Evolutionary conservation across 208 protist genomes (phyloP).

Genomic region (Trypanosomatidae sp.): DNA sequence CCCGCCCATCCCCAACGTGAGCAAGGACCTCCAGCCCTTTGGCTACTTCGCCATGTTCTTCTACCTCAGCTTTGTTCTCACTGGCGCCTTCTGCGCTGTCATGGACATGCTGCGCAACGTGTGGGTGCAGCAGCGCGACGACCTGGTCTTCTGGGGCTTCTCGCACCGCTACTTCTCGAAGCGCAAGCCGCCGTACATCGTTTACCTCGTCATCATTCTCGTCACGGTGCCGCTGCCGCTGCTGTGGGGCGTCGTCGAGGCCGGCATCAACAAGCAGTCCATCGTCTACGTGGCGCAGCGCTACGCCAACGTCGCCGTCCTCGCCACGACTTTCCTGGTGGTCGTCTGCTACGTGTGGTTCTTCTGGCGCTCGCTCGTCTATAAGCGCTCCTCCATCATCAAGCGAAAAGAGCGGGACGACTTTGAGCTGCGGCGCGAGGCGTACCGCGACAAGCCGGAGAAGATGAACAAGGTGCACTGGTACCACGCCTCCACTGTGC

Average conservation of each 20-base stretch:
- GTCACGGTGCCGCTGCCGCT: conserved; percentile 69
- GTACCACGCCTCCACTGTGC: conserved; percentile 77
- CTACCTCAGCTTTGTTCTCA: conserved; percentile 71
- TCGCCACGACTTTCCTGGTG: conserved; percentile 56
- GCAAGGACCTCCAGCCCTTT: conserved; percentile 43
- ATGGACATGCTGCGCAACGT: conserved; percentile 77
- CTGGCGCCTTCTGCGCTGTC: conserved; percentile 53
- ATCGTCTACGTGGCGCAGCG: conserved; percentile 67
- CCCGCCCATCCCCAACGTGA: conserved; percentile 35
- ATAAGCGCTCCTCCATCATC: conserved; percentile 53
- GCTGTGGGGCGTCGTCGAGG: conserved; percentile 75
- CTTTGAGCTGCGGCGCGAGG: conserved; percentile 55
- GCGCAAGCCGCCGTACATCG: conserved; percentile 66
- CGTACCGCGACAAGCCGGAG: conserved; percentile 39
- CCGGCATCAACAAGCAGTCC: conserved; percentile 46
- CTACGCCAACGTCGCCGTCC: conserved; percentile 67
- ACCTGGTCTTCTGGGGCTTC: conserved; percentile 77
- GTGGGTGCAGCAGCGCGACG: conserved; percentile 59
- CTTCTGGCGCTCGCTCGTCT: conserved; percentile 64
- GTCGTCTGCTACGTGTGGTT: conserved; percentile 82
- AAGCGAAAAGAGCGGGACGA: conserved; percentile 59
- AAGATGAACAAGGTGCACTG: conserved; percentile 76
- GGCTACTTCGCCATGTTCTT: conserved; percentile 81
- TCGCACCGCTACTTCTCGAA: conserved; percentile 52
- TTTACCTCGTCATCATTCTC: conserved; percentile 72